Percentiles rank a stretch among this genome's conserved stretches.
Evolutionary conservation across 768 basidiomycete species (phyloP).

Genomic region (Naematelia encephala): DNA sequence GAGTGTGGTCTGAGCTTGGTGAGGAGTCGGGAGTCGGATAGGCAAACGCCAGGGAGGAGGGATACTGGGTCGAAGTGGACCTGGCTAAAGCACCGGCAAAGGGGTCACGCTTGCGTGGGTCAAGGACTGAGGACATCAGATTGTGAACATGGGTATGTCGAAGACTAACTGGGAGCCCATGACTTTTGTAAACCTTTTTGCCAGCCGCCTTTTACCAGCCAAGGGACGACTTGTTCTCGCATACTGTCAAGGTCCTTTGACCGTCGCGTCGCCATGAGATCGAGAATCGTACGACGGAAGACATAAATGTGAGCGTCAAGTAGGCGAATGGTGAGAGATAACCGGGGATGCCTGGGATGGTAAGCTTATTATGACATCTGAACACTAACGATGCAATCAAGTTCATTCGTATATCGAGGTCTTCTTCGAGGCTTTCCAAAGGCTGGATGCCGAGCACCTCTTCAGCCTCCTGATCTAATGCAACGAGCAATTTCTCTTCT

Average conservation of each 20-base stretch:
- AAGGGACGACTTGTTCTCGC: slow-evolving; percentile 85
- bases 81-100: slow-evolving; percentile 34
- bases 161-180: slow-evolving; percentile 48
- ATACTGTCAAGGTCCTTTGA: slow-evolving; percentile 75
- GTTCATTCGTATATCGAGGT: slow-evolving; percentile 71
- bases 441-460: slow-evolving; percentile 61
- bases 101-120: slow-evolving; percentile 32
- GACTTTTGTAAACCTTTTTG: slow-evolving; percentile 41
- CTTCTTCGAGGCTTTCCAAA: slow-evolving; percentile 64
- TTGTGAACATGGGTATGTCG: not conserved
- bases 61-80: slow-evolving; percentile 21
- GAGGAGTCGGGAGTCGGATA: not conserved
- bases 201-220: slow-evolving; percentile 84
- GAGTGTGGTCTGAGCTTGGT: slow-evolving; percentile 10
- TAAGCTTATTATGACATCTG: slow-evolving; percentile 8
- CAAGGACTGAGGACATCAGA: slow-evolving; percentile 29
- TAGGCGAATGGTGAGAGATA: slow-evolving; percentile 63
- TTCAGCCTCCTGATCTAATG: slow-evolving; percentile 55
- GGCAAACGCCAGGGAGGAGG: slow-evolving; percentile 2
- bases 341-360: slow-evolving; percentile 63
- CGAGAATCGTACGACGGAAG: slow-evolving; percentile 70
- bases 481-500: slow-evolving; percentile 46
- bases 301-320: slow-evolving; percentile 91
- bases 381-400: slow-evolving; percentile 63
- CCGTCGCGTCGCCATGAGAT: slow-evolving; percentile 59